A percentile compares a stretch with the other conserved stretches of the same genome.
Conservation (phyloP, 225 moss, liverwort and hornwort genomes). For the Rhytidiadelphus loreus region DNA sequence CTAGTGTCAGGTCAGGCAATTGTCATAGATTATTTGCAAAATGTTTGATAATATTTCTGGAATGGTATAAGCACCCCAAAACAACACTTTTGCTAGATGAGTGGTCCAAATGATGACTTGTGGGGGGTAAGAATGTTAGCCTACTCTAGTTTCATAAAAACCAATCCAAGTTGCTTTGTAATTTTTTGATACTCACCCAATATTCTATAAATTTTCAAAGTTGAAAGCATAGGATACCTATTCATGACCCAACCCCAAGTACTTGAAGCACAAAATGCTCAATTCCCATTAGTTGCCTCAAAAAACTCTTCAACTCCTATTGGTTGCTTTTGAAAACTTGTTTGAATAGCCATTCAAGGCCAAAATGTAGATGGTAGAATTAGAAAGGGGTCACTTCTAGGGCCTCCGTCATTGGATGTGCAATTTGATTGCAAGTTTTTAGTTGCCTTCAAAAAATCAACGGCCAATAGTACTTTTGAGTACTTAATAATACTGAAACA, state of each 20-base stretch:
- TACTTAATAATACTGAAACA: too few species aligned
- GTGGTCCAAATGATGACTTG: not conserved
- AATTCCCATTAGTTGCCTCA: not conserved
- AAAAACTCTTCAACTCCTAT: not conserved
- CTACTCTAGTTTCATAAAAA: too few species aligned
- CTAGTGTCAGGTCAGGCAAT: not conserved
- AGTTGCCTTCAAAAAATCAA: not conserved
- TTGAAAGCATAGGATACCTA: not conserved
- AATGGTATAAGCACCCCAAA: not conserved
- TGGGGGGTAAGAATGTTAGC: not conserved
- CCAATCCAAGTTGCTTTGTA: not conserved
- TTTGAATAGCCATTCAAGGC: not conserved
- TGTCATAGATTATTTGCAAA: not conserved
- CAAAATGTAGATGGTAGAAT: not conserved
- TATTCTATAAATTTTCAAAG: not conserved
- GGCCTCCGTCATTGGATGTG: not conserved
- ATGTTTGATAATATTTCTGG: not conserved
- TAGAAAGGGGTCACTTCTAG: not conserved
- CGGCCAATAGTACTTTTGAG: too few species aligned
- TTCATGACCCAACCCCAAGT: rapidly evolving
- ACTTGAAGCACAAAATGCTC: not conserved
- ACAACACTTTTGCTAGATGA: not conserved
- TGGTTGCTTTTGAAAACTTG: not conserved
- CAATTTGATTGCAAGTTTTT: not conserved
- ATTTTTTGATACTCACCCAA: not conserved